phyloP scores from a whole-genome alignment of 225 moss, liverwort and hornwort species.

The Polytrichum commune region DNA sequence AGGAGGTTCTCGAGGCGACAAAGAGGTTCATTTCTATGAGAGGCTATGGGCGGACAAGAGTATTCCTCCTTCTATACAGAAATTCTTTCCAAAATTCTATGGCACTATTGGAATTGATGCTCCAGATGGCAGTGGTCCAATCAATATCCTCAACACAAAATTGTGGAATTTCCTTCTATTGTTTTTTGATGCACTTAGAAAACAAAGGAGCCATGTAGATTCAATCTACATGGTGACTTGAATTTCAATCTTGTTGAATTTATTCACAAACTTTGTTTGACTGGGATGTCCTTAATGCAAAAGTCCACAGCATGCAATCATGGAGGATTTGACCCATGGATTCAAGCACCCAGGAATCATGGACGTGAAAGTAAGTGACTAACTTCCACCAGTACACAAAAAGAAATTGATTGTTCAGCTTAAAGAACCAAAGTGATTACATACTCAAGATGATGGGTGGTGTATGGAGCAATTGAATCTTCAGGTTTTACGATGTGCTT shows the following conservation, averaged over 20 bases:
- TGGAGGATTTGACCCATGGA: conserved; percentile 81
- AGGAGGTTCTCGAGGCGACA: conserved; percentile 66
- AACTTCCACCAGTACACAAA: no score
- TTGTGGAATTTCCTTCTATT: no score
- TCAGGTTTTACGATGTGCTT: no score
- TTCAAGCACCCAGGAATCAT: conserved; percentile 68
- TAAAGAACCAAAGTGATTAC: no score
- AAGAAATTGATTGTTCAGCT: no score
- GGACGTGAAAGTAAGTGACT: conserved; percentile 73
- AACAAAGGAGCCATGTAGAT: no score
- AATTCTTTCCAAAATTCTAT: conserved; percentile 70
- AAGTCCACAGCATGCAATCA: conserved; percentile 61
- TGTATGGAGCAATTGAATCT: no score
- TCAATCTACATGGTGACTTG: no score
- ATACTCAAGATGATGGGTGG: no score
- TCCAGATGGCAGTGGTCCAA: conserved; percentile 25
- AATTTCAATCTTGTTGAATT: not conserved
- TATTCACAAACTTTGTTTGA: conserved; percentile 2
- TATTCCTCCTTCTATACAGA: conserved; percentile 41
- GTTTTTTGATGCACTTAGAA: no score
- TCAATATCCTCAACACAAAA: conserved; percentile 68
- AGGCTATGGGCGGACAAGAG: conserved; percentile 49
- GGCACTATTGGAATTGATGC: conserved; percentile 51
- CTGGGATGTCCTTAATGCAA: conserved; percentile 16
- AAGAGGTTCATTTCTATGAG: conserved; percentile 70